Percentiles rank a stretch among this genome's conserved stretches.
phyloP scores from a whole-genome alignment of 2,329 filamentous ascomycete species.

The Aureobasidium mangrovei region DNA sequence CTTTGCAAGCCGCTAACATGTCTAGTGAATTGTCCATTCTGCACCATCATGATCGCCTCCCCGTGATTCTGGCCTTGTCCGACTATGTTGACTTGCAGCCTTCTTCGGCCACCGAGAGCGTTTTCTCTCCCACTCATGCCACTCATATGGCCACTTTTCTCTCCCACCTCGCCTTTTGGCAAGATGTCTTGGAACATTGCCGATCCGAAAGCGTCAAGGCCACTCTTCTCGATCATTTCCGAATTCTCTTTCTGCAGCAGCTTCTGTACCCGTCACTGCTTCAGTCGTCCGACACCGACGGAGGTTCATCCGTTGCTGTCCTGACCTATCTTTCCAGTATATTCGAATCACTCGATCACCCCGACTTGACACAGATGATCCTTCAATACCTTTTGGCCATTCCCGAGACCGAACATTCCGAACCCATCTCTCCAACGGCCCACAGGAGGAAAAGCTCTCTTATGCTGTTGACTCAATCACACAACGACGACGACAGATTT shows the following conservation, averaged over 20 bases:
- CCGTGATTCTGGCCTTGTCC: slow-evolving; percentile 77
- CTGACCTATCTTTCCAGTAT: slow-evolving; percentile 88
- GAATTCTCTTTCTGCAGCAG: slow-evolving; percentile 91
- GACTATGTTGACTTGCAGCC: slow-evolving; percentile 72
- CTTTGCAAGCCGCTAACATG: slow-evolving; percentile 27
- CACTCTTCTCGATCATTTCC: slow-evolving; percentile 91
- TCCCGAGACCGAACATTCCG: slow-evolving; percentile 45
- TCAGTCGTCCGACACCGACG: slow-evolving; percentile 94
- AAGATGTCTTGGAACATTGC: slow-evolving; percentile 95
- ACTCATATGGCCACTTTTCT: slow-evolving; percentile 88
- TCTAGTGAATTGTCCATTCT: slow-evolving; percentile 72
- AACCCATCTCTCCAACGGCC: slow-evolving; percentile 49
- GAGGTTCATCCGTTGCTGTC: slow-evolving; percentile 91
- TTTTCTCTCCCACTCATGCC: slow-evolving; percentile 66
- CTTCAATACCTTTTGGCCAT: slow-evolving; percentile 85
- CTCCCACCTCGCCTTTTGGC: slow-evolving; percentile 94
- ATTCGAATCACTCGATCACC: slow-evolving; percentile 82
- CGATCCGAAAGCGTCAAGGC: slow-evolving; percentile 84
- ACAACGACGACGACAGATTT: slow-evolving; percentile 62
- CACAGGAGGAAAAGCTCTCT: slow-evolving; percentile 80
- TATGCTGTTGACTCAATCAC: slow-evolving; percentile 72
- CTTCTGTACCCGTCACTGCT: slow-evolving; percentile 90
- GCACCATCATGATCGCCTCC: slow-evolving; percentile 63
- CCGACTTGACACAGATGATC: slow-evolving; percentile 88
- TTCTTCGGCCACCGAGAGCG: slow-evolving; percentile 62